These are phyloP conservation scores for Selenicereus undatus DNA, from an alignment of 148 eudicot genomes.

Conservation along the genomic window DNA sequence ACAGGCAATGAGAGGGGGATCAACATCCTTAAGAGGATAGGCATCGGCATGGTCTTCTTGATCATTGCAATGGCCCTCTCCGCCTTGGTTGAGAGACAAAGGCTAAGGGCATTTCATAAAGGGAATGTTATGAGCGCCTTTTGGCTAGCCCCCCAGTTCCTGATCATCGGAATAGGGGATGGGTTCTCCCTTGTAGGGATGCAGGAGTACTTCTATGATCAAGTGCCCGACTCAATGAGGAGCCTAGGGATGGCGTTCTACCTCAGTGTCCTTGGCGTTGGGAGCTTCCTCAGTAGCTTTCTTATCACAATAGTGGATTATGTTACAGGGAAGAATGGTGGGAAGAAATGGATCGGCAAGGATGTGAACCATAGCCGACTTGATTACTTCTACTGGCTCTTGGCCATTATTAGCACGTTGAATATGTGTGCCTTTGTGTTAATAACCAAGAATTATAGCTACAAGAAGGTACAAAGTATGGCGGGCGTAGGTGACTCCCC, in stretches of 20 bases:
- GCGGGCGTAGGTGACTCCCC: conserved; percentile 7
- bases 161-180: conserved; percentile 54
- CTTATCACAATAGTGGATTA: conserved; percentile 38
- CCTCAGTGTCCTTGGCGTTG: conserved; percentile 52
- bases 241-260: conserved; percentile 60
- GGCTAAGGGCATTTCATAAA: conserved; percentile 24
- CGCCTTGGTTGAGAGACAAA: conserved; percentile 43
- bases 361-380: conserved; percentile 40
- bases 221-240: conserved; percentile 69
- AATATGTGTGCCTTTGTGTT: conserved; percentile 31
- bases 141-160: conserved; percentile 65
- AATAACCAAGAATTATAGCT: conserved; percentile 35
- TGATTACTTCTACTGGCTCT: conserved; percentile 46
- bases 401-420: conserved; percentile 24
- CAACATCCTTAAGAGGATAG: conserved; percentile 48
- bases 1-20: conserved; percentile 58
- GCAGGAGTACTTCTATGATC: conserved; percentile 74
- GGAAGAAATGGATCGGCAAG: conserved; percentile 49
- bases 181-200: conserved; percentile 58
- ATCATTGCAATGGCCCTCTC: conserved; percentile 37
- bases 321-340: conserved; percentile 32
- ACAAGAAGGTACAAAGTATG: conserved; percentile 34
- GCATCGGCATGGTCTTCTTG: conserved; percentile 55
- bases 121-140: conserved; percentile 37
- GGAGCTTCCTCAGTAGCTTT: conserved; percentile 41